phyloP scores from a whole-genome alignment of 306 rosid species.

The Glycyrrhiza uralensis region DNA sequence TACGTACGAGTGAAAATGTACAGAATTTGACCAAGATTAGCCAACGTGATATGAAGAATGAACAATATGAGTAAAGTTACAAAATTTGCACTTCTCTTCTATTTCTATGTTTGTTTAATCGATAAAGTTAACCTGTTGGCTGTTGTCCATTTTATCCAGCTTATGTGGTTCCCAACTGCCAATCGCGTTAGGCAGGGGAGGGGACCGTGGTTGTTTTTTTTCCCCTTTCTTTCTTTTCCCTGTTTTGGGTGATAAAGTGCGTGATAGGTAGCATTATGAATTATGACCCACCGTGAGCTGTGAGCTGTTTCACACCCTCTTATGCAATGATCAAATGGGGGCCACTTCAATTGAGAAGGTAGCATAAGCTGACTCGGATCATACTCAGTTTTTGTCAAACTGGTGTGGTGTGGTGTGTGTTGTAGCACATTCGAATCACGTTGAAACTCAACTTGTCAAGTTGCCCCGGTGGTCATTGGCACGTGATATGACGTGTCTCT shows the following conservation, averaged over 20 bases:
- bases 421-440: no score
- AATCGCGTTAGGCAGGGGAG: background rate
- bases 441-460: background rate
- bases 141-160: background rate
- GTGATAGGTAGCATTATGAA: background rate
- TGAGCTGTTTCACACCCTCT: background rate
- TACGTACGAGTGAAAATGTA: background rate
- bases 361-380: slow-evolving; percentile 33
- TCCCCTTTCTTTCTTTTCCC: no score
- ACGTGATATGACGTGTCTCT: background rate
- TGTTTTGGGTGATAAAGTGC: background rate
- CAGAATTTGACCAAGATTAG: background rate
- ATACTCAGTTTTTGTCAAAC: slow-evolving; percentile 21
- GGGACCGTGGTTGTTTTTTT: background rate
- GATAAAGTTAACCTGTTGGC: background rate
- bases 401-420: no score
- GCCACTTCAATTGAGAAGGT: background rate
- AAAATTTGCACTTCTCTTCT: background rate
- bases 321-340: background rate
- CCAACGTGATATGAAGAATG: no score
- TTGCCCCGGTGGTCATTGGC: background rate
- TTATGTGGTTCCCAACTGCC: background rate
- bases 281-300: background rate
- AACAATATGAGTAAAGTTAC: no score
- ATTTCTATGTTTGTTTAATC: background rate